Evolutionary conservation across 441 rosid genomes (phyloP).

Genomic region (Gossypium gossypioides): DNA sequence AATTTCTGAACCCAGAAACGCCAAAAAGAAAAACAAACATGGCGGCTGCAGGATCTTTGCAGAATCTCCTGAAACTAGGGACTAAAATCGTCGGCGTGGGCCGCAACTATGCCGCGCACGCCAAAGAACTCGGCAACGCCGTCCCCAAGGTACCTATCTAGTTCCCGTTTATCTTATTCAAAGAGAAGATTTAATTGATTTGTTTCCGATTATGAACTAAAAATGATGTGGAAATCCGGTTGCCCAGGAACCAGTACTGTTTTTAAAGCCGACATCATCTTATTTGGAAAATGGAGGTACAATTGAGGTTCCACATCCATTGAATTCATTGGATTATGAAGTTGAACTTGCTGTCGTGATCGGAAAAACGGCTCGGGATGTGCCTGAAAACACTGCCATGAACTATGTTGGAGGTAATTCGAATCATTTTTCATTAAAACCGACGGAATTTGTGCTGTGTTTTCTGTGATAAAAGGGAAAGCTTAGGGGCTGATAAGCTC

Average conservation of each 20-base stretch:
- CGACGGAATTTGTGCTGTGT: background rate
- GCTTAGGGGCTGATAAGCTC: background rate
- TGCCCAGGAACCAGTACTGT: slow-evolving; percentile 71
- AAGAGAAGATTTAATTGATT: background rate
- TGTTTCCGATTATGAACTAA: background rate
- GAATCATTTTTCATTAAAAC: background rate
- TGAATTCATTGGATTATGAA: slow-evolving; percentile 68
- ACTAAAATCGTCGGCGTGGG: slow-evolving; percentile 91
- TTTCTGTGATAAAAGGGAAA: background rate
- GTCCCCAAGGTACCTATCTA: slow-evolving; percentile 56
- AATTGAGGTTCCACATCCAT: slow-evolving; percentile 69
- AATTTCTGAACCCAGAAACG: background rate
- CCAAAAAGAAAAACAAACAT: slow-evolving; percentile 12
- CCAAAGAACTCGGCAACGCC: slow-evolving; percentile 94
- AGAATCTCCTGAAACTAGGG: slow-evolving; percentile 52
- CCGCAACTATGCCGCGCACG: slow-evolving; percentile 94
- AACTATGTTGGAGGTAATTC: slow-evolving; percentile 61
- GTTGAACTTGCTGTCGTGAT: slow-evolving; percentile 90
- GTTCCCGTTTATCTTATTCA: background rate
- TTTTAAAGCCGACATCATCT: slow-evolving; percentile 87
- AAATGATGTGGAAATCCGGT: background rate
- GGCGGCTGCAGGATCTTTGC: slow-evolving; percentile 38
- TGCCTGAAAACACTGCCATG: slow-evolving; percentile 63
- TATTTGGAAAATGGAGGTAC: slow-evolving; percentile 80
- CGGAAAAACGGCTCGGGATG: slow-evolving; percentile 69